A percentile compares a stretch with the other conserved stretches of the same genome.
Conservation (phyloP, 176 grass and related monocot genomes). For the Tuctoria greenei region DNA sequence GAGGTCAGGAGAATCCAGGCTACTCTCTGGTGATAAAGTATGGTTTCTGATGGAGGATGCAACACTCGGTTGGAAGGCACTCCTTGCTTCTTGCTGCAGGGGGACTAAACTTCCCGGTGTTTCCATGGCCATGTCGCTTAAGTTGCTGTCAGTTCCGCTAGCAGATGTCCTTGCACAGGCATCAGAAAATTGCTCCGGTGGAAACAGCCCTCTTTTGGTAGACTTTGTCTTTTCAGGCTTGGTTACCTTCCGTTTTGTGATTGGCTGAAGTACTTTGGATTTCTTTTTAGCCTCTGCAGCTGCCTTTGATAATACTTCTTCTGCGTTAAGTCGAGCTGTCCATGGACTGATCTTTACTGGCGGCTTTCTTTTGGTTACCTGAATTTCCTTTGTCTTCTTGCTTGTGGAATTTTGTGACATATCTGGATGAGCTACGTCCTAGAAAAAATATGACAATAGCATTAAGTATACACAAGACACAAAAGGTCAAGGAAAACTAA, state of each 20-base stretch:
- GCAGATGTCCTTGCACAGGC: conserved; percentile 43
- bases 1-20: conserved; percentile 73
- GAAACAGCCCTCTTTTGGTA: conserved; percentile 38
- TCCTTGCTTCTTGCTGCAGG: conserved; percentile 65
- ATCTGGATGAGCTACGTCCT: conserved; percentile 73
- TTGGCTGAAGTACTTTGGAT: conserved; percentile 63
- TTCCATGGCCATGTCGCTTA: conserved; percentile 42
- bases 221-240: conserved; percentile 23
- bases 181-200: conserved; percentile 40
- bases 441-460: neutral
- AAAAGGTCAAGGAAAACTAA: neutral
- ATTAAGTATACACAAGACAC: neutral
- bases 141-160: conserved; percentile 41
- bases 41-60: conserved; percentile 31
- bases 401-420: conserved; percentile 42
- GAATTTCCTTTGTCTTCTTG: conserved; percentile 51
- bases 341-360: conserved; percentile 74
- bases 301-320: conserved; percentile 85
- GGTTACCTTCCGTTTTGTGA: conserved; percentile 28
- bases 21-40: conserved; percentile 63
- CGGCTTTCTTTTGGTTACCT: conserved; percentile 52
- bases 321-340: conserved; percentile 69
- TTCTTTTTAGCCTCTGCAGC: conserved; percentile 68
- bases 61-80: conserved; percentile 47
- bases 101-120: conserved; percentile 53